A percentile compares a stretch with the other conserved stretches of the same genome.
Evolutionary conservation across 192 early-diverging fungal species (phyloP).

Genomic region (Umbelopsis ramanniana): DNA sequence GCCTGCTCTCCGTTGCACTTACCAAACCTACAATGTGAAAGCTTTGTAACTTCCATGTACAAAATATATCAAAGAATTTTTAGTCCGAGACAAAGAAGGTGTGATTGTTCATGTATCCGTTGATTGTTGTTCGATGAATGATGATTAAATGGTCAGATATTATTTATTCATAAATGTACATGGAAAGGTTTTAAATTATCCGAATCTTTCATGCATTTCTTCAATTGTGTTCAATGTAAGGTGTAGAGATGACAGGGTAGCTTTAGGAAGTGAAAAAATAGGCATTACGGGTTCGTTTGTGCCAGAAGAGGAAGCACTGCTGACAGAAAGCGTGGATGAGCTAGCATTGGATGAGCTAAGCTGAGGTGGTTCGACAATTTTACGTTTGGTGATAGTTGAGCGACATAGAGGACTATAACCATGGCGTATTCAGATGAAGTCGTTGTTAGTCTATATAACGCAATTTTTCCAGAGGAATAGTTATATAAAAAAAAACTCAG

Average conservation of each 20-base stretch:
- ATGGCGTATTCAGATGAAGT: too few species aligned
- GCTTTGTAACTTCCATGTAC: too few species aligned
- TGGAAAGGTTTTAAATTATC: not conserved
- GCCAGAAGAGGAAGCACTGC: not conserved
- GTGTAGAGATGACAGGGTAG: not conserved
- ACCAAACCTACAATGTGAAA: too few species aligned
- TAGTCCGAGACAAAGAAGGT: too few species aligned
- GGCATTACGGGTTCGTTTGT: not conserved
- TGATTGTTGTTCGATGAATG: not conserved
- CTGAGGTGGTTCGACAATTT: not conserved
- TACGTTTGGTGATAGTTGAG: not conserved
- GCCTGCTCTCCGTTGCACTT: too few species aligned
- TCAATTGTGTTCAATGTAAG: slow-evolving; percentile 6
- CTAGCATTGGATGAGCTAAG: not conserved
- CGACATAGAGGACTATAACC: not conserved
- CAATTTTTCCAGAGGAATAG: too few species aligned
- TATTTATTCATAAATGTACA: not conserved
- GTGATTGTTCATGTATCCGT: too few species aligned
- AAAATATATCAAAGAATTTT: too few species aligned
- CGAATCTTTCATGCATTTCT: slow-evolving; percentile 6
- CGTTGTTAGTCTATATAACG: too few species aligned
- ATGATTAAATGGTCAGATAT: not conserved
- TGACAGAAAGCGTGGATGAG: not conserved
- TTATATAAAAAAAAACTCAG: not conserved
- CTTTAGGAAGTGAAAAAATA: slow-evolving; percentile 5